phyloP scores from a whole-genome alignment of 441 rosid species.

The Iberis amara region DNA sequence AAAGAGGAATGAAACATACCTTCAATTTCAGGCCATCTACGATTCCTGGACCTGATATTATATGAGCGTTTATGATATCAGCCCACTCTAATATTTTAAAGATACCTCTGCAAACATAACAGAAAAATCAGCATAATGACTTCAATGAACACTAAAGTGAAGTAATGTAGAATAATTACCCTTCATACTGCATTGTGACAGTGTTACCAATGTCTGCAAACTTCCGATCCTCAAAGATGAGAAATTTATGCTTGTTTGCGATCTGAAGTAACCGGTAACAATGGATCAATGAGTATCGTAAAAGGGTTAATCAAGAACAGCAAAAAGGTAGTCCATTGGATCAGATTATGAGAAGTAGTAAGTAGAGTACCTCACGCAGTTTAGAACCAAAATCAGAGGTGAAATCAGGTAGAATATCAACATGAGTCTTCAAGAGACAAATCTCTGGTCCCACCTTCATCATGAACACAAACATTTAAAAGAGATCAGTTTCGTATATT shows the following conservation, averaged over 20 bases:
- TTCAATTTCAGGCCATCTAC: slow-evolving; percentile 84
- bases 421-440: slow-evolving; percentile 87
- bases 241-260: slow-evolving; percentile 74
- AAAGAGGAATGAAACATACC: slow-evolving; percentile 36
- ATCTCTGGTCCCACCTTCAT: slow-evolving; percentile 92
- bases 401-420: slow-evolving; percentile 87
- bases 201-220: slow-evolving; percentile 97
- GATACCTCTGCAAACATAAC: slow-evolving; percentile 59
- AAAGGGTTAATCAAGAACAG: neutral
- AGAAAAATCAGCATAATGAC: neutral
- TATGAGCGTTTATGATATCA: slow-evolving; percentile 83
- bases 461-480: slow-evolving; percentile 26
- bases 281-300: neutral
- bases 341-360: neutral
- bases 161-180: slow-evolving; percentile 36
- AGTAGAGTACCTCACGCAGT: slow-evolving; percentile 65
- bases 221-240: slow-evolving; percentile 92
- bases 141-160: neutral
- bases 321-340: too few species aligned
- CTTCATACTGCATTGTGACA: slow-evolving; percentile 94
- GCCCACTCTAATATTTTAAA: slow-evolving; percentile 85
- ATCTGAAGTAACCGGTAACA: slow-evolving; percentile 40
- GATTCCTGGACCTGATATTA: slow-evolving; percentile 86
- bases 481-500: neutral
- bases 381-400: slow-evolving; percentile 82